A percentile compares a stretch with the other conserved stretches of the same genome.
phyloP scores from a whole-genome alignment of 2,329 filamentous ascomycete genomes.

The Chrysosphaeria jannelii region DNA sequence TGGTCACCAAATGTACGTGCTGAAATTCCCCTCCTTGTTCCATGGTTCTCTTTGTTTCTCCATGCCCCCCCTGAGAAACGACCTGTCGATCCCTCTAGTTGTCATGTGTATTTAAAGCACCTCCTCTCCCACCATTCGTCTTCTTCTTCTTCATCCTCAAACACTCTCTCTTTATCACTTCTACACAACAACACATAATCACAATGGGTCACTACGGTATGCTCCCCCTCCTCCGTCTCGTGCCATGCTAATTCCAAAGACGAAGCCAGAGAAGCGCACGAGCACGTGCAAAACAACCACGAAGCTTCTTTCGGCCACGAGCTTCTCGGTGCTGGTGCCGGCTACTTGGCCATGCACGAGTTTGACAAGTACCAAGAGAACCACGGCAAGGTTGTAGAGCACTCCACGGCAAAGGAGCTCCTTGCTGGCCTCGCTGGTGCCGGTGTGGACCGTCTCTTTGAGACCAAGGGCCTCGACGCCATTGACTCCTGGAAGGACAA shows the following conservation, averaged over 20 bases:
- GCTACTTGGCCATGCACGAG: slow-evolving; percentile 53
- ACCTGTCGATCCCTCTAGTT: no score
- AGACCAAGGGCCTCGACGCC: slow-evolving; percentile 35
- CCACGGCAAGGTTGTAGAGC: slow-evolving; percentile 39
- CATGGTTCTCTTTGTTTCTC: no score
- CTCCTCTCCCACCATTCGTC: no score
- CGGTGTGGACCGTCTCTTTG: slow-evolving; percentile 47
- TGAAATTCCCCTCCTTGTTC: no score
- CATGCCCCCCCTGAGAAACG: no score
- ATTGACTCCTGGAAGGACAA: slow-evolving; percentile 23
- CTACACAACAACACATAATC: no score
- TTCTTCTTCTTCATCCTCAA: no score
- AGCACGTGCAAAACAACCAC: slow-evolving; percentile 17
- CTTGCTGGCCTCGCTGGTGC: slow-evolving; percentile 41
- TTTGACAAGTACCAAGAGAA: slow-evolving; percentile 47
- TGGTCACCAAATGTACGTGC: no score
- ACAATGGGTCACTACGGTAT: no score
- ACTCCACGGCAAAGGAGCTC: slow-evolving; percentile 50
- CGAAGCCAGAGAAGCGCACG: slow-evolving; percentile 13
- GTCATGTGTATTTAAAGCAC: no score
- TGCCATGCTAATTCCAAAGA: slow-evolving; percentile 7
- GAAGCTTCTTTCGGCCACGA: slow-evolving; percentile 41
- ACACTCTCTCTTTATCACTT: no score
- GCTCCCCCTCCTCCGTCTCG: no score
- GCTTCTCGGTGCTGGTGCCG: slow-evolving; percentile 41